Base-by-base conservation (phyloP, 2,329 filamentous ascomycete genomes). In the Xylaria sp. region DNA sequence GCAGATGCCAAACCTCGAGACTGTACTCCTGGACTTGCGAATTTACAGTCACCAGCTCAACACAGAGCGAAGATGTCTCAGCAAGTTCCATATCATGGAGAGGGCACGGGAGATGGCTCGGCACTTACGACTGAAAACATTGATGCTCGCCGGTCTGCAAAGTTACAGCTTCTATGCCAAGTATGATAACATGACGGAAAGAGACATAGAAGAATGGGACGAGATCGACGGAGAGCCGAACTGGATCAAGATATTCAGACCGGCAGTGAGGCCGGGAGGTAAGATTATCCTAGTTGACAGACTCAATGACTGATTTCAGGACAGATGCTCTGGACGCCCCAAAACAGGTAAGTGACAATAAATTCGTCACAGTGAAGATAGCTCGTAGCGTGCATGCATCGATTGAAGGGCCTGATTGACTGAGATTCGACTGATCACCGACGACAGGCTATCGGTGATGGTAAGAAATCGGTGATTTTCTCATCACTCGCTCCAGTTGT, bases 141-240 rank as follows among this genome's bases (percentile, higher is more conserved):
- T 70, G 1, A 59, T 70, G 5, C 63, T 70, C 39, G 68, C 65
- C 8, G 69, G 69, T 3, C 56, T 70, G 8, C 65, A 67, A 50
- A 70, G 68, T 46, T 70, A 70, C 34, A 63, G 50, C 49, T 67
- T 65, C 52, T 37, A 59, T 18, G 61, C 52, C 2, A 53, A 39
- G 9, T 67, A 67, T 30, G 39, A 63, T 5, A 47, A 46, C 5
- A 58, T 63, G 9, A 60, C 59, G 1, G 62, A 52, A 8, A 46
- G 39, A 8, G 56, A 60, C 8, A 52, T 69, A 7, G 67, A 68
- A 55, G 13, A 59, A 18, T 57, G 42, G 9, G 64, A 67, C 3
- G 59, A 62, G 52, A 46, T 69, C 2, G 46, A 65, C 3, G 63
- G 60, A 0, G 63, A 69, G 54, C 67, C 68, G 1, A 70, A 70